phyloP scores from a whole-genome alignment of 1,284 basidiomycete genomes.

The Trichosporon faecale region DNA sequence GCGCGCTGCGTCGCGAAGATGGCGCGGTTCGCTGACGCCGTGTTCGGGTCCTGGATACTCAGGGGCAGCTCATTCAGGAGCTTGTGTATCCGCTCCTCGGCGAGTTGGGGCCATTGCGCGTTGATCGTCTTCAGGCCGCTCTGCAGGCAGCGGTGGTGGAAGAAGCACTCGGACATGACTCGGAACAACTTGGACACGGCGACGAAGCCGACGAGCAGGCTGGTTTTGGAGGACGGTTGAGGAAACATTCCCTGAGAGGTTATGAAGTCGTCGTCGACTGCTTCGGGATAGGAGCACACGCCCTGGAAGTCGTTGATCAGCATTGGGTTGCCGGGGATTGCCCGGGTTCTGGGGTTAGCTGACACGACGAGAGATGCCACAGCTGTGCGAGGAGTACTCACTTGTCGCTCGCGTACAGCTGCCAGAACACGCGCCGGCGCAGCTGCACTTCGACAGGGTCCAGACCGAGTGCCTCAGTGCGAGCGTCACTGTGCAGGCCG shows the following conservation, averaged over 20 bases:
- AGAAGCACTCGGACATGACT: slow-evolving; percentile 49
- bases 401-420: slow-evolving; percentile 75
- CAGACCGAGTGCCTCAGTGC: slow-evolving; percentile 40
- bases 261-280: slow-evolving; percentile 51
- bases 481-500: slow-evolving; percentile 46
- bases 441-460: slow-evolving; percentile 49
- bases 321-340: slow-evolving; percentile 49
- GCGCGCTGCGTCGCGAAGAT: slow-evolving; percentile 49
- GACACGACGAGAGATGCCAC: neutral
- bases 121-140: slow-evolving; percentile 27
- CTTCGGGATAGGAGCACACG: slow-evolving; percentile 44
- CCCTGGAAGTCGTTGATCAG: slow-evolving; percentile 52
- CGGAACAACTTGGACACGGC: slow-evolving; percentile 45
- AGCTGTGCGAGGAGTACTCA: slow-evolving; percentile 25
- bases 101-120: slow-evolving; percentile 31
- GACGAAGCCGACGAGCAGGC: slow-evolving; percentile 49
- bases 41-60: slow-evolving; percentile 36
- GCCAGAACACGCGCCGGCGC: slow-evolving; percentile 58
- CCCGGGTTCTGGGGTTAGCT: slow-evolving; percentile 39
- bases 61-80: slow-evolving; percentile 38
- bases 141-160: slow-evolving; percentile 45
- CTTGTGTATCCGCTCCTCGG: slow-evolving; percentile 42
- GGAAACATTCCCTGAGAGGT: slow-evolving; percentile 51
- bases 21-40: slow-evolving; percentile 30
- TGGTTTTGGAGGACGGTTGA: slow-evolving; percentile 41